A percentile compares a stretch with the other conserved stretches of the same genome.
phyloP scores from a whole-genome alignment of 208 protist genomes.

The Trypanosoma vivax region DNA sequence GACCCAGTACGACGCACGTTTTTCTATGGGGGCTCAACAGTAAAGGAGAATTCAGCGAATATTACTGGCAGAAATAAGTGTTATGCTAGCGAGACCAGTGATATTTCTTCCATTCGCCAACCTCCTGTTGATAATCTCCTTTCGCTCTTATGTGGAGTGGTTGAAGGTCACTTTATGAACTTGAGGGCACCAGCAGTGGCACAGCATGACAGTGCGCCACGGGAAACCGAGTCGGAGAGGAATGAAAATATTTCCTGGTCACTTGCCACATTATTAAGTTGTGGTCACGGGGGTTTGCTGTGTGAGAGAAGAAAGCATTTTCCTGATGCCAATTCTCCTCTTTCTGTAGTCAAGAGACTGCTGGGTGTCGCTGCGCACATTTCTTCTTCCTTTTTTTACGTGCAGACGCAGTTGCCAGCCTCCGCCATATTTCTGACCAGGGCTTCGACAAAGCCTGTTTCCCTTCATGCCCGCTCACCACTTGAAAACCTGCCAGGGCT shows the following conservation, averaged over 20 bases:
- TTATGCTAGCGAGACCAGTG: not conserved
- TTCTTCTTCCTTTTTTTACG: constrained; percentile 16
- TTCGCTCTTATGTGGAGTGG: constrained; percentile 29
- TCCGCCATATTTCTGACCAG: constrained; percentile 5
- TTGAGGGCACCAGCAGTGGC: not conserved
- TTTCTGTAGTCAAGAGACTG: not conserved
- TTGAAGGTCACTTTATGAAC: constrained; percentile 36
- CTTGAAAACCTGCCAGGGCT: not conserved
- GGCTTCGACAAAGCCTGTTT: not conserved
- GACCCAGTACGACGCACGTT: constrained; percentile 26
- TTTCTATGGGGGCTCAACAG: constrained; percentile 18
- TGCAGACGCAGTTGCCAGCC: constrained; percentile 12
- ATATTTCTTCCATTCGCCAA: not conserved
- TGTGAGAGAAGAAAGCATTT: not conserved
- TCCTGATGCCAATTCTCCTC: not conserved
- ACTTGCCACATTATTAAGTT: constrained; percentile 7
- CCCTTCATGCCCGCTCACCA: not conserved
- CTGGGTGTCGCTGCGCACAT: not conserved
- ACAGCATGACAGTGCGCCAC: not conserved
- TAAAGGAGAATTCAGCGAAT: constrained; percentile 1
- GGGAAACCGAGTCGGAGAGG: not conserved
- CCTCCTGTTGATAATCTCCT: constrained; percentile 28
- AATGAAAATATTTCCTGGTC: not conserved
- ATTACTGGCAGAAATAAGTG: not conserved
- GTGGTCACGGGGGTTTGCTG: constrained; percentile 10